These are phyloP conservation scores for Penstemon davidsonii DNA, from an alignment of 257 asterid species.

Conservation along the genomic window DNA sequence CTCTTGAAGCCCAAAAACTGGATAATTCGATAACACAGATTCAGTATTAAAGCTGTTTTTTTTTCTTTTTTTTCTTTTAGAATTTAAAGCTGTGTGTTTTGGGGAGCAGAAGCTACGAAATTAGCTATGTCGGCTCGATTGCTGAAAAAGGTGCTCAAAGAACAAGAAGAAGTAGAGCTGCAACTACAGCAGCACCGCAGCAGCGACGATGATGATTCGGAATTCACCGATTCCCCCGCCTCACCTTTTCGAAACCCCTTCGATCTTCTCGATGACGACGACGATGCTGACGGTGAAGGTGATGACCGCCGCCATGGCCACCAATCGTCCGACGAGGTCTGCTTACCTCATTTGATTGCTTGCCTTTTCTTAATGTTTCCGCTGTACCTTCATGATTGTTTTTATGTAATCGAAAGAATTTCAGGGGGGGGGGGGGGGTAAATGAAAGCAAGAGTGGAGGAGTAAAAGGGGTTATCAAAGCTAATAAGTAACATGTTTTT, in stretches of 20 bases:
- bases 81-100: no score
- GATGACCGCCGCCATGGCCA: no score
- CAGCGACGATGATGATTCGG: conserved; percentile 49
- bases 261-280: conserved; percentile 56
- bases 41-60: no score
- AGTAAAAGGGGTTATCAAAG: no score
- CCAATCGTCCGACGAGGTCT: conserved; percentile 40
- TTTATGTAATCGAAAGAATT: not conserved
- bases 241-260: conserved; percentile 46
- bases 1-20: no score
- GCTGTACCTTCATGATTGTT: not conserved
- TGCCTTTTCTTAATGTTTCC: not conserved
- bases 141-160: conserved; percentile 64
- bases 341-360: not conserved
- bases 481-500: no score
- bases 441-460: no score
- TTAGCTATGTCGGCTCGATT: conserved; percentile 59
- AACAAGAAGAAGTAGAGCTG: conserved; percentile 49
- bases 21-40: no score
- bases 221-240: conserved; percentile 41
- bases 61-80: no score
- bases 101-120: no score
- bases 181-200: conserved; percentile 23
- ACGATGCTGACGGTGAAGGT: conserved; percentile 9
- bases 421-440: no score